Percentiles rank a stretch among this genome's conserved stretches.
phyloP scores from a whole-genome alignment of 768 basidiomycete genomes.

The Leccinum olivaceopallidum region DNA sequence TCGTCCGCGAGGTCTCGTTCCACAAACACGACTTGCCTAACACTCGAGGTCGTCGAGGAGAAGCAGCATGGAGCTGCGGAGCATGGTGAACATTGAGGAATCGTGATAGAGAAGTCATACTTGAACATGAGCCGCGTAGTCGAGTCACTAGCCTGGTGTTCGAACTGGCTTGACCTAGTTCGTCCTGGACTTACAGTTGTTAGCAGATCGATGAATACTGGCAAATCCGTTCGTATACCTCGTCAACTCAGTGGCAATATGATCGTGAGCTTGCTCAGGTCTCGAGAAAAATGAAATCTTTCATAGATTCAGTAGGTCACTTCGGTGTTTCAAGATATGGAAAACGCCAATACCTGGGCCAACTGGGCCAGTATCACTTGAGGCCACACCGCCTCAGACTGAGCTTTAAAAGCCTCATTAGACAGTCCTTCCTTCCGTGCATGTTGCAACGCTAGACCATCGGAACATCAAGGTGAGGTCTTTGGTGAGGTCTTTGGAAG shows the following conservation, averaged over 20 bases:
- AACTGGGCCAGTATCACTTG: not conserved
- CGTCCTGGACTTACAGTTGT: not conserved
- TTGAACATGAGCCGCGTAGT: conserved; percentile 3
- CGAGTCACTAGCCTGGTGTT: conserved; percentile 1
- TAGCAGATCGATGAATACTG: not conserved
- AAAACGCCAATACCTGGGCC: not conserved
- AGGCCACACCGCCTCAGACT: conserved; percentile 13
- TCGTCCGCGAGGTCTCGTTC: conserved; percentile 19
- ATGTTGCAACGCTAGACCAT: not conserved
- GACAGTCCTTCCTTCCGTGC: conserved; percentile 3
- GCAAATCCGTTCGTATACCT: not conserved
- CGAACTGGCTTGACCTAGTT: conserved; percentile 10
- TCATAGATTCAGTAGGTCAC: too few species aligned
- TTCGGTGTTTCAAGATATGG: not conserved
- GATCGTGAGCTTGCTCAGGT: not conserved
- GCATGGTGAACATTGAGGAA: conserved; percentile 10
- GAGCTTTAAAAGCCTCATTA: not conserved
- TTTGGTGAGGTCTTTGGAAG: not conserved
- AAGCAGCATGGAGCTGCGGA: conserved; percentile 26
- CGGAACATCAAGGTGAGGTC: not conserved
- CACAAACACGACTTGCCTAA: conserved; percentile 20
- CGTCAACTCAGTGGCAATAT: not conserved
- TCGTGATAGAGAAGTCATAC: conserved; percentile 15
- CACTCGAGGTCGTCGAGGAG: conserved; percentile 23
- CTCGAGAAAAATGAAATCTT: not conserved